These are phyloP conservation scores for Salix udensis DNA, from an alignment of 345 rosid genomes.

Conservation along the genomic window DNA sequence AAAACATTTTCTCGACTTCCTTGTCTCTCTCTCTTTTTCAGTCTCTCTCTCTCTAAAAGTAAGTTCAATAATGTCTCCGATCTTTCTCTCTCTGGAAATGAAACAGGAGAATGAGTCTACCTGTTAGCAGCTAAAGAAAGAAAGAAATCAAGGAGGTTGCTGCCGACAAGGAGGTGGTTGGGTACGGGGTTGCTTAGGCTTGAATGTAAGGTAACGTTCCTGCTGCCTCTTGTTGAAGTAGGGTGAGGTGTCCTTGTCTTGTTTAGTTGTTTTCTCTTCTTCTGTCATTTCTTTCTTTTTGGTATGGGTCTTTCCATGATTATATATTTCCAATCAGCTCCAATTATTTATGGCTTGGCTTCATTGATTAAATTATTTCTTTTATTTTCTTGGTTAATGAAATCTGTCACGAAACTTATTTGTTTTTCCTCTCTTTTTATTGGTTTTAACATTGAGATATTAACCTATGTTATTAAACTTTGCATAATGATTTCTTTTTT, in stretches of 20 bases:
- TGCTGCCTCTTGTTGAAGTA: conserved; percentile 20
- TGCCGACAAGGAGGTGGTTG: conserved; percentile 28
- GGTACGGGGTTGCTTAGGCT: conserved; percentile 25
- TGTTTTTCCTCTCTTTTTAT: no score
- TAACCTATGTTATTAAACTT: no score
- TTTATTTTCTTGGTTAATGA: neutral
- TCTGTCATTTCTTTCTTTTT: neutral
- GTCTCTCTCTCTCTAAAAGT: neutral
- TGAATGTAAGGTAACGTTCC: conserved; percentile 20
- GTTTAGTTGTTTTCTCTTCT: neutral
- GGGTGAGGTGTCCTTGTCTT: conserved; percentile 26
- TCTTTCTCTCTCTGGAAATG: neutral
- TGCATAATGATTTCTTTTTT: no score
- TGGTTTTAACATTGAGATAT: no score
- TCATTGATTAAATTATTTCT: neutral
- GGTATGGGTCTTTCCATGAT: neutral
- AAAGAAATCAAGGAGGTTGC: neutral
- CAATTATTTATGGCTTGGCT: neutral
- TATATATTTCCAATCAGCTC: neutral
- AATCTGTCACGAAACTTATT: no score
- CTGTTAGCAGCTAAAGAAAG: neutral
- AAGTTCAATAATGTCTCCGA: neutral
- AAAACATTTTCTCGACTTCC: neutral
- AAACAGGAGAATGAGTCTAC: neutral
- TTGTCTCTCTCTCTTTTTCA: neutral